These are phyloP conservation scores for Trichoderma atrobrunneum DNA, from an alignment of 2,329 filamentous ascomycete genomes.

Conservation along the genomic window DNA sequence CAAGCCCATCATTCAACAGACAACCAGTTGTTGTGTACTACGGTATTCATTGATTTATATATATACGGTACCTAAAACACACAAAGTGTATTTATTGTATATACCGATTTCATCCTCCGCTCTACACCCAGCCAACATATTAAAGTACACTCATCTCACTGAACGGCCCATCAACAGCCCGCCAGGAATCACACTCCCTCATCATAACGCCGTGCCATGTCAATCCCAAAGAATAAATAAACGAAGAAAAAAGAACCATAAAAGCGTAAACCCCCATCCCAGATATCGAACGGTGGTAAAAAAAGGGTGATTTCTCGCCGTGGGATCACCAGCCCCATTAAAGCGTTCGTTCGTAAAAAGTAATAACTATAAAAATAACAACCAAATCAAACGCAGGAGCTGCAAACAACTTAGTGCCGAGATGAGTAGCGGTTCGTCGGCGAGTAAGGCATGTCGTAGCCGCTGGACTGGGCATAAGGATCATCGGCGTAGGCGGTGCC, in stretches of 20 bases:
- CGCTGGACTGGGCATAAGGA: slow-evolving; percentile 56
- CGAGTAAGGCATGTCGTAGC: slow-evolving; percentile 53
- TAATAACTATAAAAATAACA: background rate
- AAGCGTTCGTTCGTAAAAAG: background rate
- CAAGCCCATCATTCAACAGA: background rate
- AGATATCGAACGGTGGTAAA: background rate
- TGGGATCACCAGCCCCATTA: background rate
- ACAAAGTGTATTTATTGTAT: background rate
- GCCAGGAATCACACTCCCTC: slow-evolving; percentile 15
- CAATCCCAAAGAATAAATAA: slow-evolving; percentile 20
- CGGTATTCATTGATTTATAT: background rate
- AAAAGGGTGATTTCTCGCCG: background rate
- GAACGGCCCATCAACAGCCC: background rate
- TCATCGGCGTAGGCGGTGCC: slow-evolving; percentile 70
- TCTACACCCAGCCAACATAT: background rate
- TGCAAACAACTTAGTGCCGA: slow-evolving; percentile 40
- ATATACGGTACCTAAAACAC: background rate
- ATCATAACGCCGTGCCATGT: slow-evolving; percentile 27
- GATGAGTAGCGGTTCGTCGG: slow-evolving; percentile 45
- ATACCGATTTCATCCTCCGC: background rate
- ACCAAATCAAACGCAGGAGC: slow-evolving; percentile 16
- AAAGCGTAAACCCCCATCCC: slow-evolving; percentile 16
- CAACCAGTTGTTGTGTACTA: background rate
- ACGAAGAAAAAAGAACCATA: slow-evolving; percentile 16
- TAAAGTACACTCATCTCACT: slow-evolving; percentile 5